phyloP scores from a whole-genome alignment of 495 filamentous ascomycete genomes.

The Usnea hakonensis region DNA sequence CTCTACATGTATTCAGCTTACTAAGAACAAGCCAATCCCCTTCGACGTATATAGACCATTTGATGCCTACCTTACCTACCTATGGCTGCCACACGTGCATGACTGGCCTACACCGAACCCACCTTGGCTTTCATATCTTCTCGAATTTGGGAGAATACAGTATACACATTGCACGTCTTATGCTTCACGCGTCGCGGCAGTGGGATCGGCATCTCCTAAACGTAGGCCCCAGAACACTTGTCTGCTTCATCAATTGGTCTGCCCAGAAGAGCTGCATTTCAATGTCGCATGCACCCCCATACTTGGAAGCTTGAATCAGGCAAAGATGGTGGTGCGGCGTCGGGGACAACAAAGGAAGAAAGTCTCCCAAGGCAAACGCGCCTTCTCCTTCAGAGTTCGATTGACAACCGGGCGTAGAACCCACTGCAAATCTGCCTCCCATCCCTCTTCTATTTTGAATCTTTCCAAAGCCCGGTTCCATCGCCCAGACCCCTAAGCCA shows the following conservation, averaged over 20 bases:
- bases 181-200: background rate
- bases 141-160: too few species aligned
- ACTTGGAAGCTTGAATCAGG: background rate
- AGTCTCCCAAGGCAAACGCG: too few species aligned
- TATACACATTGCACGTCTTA: background rate
- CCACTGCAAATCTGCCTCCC: background rate
- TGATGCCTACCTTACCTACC: too few species aligned
- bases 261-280: background rate
- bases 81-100: too few species aligned
- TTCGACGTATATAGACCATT: too few species aligned
- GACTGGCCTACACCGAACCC: too few species aligned
- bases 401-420: background rate
- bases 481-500: slow-evolving; percentile 1
- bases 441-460: background rate
- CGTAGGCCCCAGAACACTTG: background rate
- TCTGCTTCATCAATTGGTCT: too few species aligned
- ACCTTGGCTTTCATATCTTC: too few species aligned
- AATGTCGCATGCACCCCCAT: background rate
- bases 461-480: background rate
- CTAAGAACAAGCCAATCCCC: too few species aligned
- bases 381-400: background rate
- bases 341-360: background rate
- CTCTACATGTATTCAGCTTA: too few species aligned
- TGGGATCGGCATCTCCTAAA: too few species aligned
- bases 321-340: background rate